Percentiles rank a stretch among this genome's conserved stretches.
These are phyloP conservation scores for Talaromyces sp. DNA, from an alignment of 2,329 filamentous ascomycete species.

Conservation along the genomic window DNA sequence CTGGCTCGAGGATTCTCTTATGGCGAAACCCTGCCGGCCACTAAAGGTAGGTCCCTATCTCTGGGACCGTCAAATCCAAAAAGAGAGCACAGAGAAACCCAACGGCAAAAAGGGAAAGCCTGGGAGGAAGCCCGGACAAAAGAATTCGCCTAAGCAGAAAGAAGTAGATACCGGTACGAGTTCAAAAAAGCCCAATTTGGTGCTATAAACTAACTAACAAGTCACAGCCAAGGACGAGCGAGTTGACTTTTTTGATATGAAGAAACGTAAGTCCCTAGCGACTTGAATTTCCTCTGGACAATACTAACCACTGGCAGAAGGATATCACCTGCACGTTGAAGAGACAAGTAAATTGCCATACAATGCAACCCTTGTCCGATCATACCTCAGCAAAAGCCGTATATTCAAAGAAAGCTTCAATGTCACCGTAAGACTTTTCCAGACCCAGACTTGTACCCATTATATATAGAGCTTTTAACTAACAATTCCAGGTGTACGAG, in stretches of 20 bases:
- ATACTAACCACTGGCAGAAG: constrained; percentile 35
- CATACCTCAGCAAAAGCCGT: constrained; percentile 41
- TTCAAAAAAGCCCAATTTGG: neutral
- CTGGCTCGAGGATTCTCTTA: constrained; percentile 44
- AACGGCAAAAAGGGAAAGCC: constrained; percentile 1
- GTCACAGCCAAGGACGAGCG: constrained; percentile 13
- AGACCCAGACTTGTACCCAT: constrained; percentile 6
- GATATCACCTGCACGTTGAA: constrained; percentile 64
- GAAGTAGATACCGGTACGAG: constrained; percentile 6
- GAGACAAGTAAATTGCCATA: constrained; percentile 55
- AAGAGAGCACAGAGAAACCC: constrained; percentile 22
- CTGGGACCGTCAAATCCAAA: constrained; percentile 30
- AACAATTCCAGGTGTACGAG: constrained; percentile 58
- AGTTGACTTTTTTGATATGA: constrained; percentile 17
- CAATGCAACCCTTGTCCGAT: constrained; percentile 56
- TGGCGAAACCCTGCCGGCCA: constrained; percentile 28
- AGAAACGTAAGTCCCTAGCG: constrained; percentile 13
- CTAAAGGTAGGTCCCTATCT: constrained; percentile 30
- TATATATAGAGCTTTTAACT: constrained; percentile 19
- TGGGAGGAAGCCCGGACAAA: constrained; percentile 6
- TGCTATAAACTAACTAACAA: neutral
- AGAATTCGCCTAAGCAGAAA: neutral
- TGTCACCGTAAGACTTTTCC: constrained; percentile 49
- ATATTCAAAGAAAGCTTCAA: constrained; percentile 52
- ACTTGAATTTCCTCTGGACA: neutral